Percentiles rank a stretch among this genome's conserved stretches.
Evolutionary conservation across 1,284 basidiomycete genomes (phyloP).

Genomic region (Meira miltonrushii): DNA sequence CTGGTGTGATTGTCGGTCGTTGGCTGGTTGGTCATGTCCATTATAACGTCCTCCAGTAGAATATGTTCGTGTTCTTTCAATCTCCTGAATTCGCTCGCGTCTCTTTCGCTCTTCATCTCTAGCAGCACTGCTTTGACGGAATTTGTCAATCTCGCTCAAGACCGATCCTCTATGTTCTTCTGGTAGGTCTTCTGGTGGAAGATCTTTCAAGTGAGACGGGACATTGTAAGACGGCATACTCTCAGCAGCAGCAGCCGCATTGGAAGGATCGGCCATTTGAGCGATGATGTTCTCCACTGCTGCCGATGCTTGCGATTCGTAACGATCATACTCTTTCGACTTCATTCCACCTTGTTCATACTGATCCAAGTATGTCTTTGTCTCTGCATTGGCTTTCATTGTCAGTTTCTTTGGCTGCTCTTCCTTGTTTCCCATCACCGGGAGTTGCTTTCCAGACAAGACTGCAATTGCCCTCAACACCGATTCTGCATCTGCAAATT

Average conservation of each 20-base stretch:
- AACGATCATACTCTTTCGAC: constrained; percentile 62
- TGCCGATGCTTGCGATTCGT: constrained; percentile 58
- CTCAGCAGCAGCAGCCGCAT: constrained; percentile 57
- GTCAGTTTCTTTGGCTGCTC: constrained; percentile 62
- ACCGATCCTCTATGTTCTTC: constrained; percentile 88
- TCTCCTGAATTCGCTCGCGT: constrained; percentile 30
- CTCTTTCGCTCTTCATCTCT: constrained; percentile 42
- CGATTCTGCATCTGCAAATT: constrained; percentile 81
- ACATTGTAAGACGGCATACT: constrained; percentile 59
- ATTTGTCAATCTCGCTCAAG: constrained; percentile 88
- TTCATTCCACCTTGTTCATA: constrained; percentile 72
- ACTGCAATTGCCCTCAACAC: constrained; percentile 74
- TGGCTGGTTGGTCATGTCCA: constrained; percentile 7
- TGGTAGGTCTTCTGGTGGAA: constrained; percentile 90
- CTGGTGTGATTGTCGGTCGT: constrained; percentile 32
- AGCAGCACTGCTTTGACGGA: constrained; percentile 42
- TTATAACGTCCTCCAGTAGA: neutral
- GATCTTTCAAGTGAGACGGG: constrained; percentile 86
- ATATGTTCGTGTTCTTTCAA: constrained; percentile 31
- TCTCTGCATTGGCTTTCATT: constrained; percentile 84
- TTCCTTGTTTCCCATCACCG: constrained; percentile 11
- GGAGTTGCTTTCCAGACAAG: constrained; percentile 74
- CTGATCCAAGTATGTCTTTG: constrained; percentile 74
- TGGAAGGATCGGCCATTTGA: constrained; percentile 55
- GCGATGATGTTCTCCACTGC: constrained; percentile 52